Base-by-base conservation (phyloP, 768 basidiomycete genomes). In the Trametes villosa region DNA sequence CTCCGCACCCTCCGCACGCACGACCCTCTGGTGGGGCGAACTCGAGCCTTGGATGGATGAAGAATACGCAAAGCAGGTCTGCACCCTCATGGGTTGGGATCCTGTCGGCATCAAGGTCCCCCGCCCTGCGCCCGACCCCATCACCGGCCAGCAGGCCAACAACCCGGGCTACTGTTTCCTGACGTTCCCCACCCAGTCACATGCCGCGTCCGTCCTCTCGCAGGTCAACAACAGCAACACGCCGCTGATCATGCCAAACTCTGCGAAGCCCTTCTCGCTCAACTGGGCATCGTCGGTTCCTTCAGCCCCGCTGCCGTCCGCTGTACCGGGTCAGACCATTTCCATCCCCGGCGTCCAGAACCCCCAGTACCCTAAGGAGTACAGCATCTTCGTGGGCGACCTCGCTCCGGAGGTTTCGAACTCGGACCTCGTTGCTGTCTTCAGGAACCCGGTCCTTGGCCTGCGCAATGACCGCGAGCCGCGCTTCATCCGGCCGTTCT, bases 41-140 rank as follows among this genome's bases (percentile, higher is more conserved):
- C 84, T 96, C 55, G 94, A 96, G 74, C 86, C 89, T 66, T 96
- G 94, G 94, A 96, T 96, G 95, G 93, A 96, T 77, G 92, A 94
- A 83, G 89, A 92, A 72, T 96, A 95, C 79, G 91, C 88, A 44
- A 89, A 90, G 74, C 90, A 93, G 72, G 91, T 94, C 69, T 92
- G 92, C 75, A 77, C 74, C 45, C 78, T 94, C 70, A 92, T 94
- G 90, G 86, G 88, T 58, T 96, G 94, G 94, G 90, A 92, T 59
- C 83, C 87, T 17, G 79, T 86, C 70, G 81, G 72, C 71, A 85
- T 92, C 76, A 87, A 87, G 74, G 85, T 93, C 34, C 90, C 91
- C 17, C 84, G 77, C 60, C 81, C 85, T 18, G 72, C 81, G 42
- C 81, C 83, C 24, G 88, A 87, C 66, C 77, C 83, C 30, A 67